A percentile compares a stretch with the other conserved stretches of the same genome.
phyloP scores from a whole-genome alignment of 225 moss, liverwort and hornwort species.

The Pseudoscleropodium purum region DNA sequence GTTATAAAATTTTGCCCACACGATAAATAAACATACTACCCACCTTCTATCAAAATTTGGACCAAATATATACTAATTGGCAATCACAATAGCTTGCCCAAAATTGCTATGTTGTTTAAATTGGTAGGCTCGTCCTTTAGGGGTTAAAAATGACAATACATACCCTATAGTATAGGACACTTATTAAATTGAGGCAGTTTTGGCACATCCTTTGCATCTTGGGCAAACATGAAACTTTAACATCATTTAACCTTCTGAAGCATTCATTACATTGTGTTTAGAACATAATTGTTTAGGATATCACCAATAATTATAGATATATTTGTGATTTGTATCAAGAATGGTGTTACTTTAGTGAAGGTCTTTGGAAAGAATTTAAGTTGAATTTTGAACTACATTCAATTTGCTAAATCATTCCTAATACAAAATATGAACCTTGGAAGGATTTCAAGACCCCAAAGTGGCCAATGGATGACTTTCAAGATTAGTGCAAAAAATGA shows the following conservation, averaged over 20 bases:
- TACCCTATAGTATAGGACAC: accelerated
- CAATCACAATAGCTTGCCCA: too few relatives aligned
- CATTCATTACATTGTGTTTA: not conserved
- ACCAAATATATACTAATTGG: too few relatives aligned
- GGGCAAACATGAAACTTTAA: not conserved
- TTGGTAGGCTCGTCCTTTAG: too few relatives aligned
- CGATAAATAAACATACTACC: too few relatives aligned
- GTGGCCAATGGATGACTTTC: not conserved
- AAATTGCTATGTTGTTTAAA: too few relatives aligned
- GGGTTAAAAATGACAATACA: not conserved
- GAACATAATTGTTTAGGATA: accelerated
- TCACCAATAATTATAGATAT: accelerated
- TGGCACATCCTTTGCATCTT: not conserved
- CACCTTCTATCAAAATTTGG: too few relatives aligned
- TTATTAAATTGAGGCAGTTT: not conserved
- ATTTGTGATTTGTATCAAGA: not conserved
- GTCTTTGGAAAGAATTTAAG: not conserved
- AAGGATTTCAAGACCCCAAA: not conserved
- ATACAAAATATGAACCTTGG: accelerated
- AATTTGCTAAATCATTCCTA: not conserved
- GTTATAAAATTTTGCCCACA: too few relatives aligned
- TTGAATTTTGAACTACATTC: not conserved
- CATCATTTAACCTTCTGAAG: not conserved
- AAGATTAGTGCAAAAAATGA: not conserved
- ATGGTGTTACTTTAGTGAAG: not conserved